A percentile compares a stretch with the other conserved stretches of the same genome.
Evolutionary conservation across 2,329 filamentous ascomycete species (phyloP).

Genomic region (Pyrenophora graminea): DNA sequence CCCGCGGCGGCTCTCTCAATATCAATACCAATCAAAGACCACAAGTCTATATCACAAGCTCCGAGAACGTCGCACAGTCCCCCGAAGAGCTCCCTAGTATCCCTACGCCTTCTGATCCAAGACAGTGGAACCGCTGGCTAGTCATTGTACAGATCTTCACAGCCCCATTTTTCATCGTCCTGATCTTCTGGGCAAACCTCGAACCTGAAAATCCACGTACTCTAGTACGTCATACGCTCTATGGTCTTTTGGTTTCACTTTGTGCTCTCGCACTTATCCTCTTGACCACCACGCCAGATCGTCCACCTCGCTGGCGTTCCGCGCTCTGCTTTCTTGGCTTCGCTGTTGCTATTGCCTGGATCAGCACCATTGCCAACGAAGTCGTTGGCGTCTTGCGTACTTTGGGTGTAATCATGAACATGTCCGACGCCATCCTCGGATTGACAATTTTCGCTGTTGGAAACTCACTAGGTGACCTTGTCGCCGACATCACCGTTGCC

Average conservation of each 20-base stretch:
- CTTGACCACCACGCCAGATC: constrained; percentile 67
- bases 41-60: constrained; percentile 39
- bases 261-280: constrained; percentile 69
- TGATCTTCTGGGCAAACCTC: constrained; percentile 75
- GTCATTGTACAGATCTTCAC: constrained; percentile 83
- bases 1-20: constrained; percentile 14
- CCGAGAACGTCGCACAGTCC: constrained; percentile 40
- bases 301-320: constrained; percentile 73
- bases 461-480: constrained; percentile 90
- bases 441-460: constrained; percentile 96
- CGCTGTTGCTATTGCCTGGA: constrained; percentile 90
- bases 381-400: constrained; percentile 95
- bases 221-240: constrained; percentile 59
- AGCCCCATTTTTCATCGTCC: constrained; percentile 78
- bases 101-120: constrained; percentile 35
- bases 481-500: constrained; percentile 93
- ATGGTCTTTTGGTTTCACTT: constrained; percentile 60
- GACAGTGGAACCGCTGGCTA: constrained; percentile 89
- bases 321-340: constrained; percentile 89
- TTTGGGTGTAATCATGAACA: constrained; percentile 86
- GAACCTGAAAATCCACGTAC: constrained; percentile 62
- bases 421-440: constrained; percentile 92
- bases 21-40: constrained; percentile 28
- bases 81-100: constrained; percentile 40
- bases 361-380: constrained; percentile 91